These are phyloP conservation scores for Dothiorella sarmentorum DNA, from an alignment of 2,329 filamentous ascomycete species.

Conservation along the genomic window DNA sequence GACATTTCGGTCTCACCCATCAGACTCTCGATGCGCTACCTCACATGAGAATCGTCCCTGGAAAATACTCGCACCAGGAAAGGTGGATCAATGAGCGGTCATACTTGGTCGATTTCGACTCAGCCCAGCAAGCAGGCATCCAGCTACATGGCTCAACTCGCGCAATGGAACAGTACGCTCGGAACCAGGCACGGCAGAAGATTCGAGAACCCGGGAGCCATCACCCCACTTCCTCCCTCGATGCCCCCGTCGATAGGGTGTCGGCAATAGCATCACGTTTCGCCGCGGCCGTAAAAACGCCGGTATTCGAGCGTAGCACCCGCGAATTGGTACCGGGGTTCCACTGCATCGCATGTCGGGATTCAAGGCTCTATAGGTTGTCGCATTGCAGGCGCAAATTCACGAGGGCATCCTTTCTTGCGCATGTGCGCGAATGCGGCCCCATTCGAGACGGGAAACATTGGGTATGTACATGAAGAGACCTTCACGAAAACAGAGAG, in stretches of 20 bases:
- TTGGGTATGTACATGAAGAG: no score
- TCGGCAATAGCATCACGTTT: conserved; percentile 19
- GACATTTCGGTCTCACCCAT: conserved; percentile 19
- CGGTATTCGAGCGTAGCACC: conserved; percentile 17
- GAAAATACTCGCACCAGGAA: conserved; percentile 22
- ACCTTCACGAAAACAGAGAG: no score
- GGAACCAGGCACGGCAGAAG: conserved; percentile 3
- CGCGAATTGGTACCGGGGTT: conserved; percentile 15
- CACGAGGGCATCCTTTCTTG: background rate
- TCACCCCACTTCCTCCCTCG: background rate
- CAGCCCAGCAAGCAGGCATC: conserved; percentile 20
- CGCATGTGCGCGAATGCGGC: background rate
- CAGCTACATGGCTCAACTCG: conserved; percentile 19
- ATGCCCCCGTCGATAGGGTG: conserved; percentile 13
- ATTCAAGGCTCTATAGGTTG: background rate
- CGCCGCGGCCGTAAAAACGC: conserved; percentile 22
- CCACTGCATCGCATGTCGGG: conserved; percentile 15
- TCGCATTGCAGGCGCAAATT: background rate
- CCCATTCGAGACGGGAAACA: background rate
- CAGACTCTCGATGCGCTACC: conserved; percentile 14
- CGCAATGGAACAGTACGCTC: conserved; percentile 19
- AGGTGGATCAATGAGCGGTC: conserved; percentile 3
- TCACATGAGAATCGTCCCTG: conserved; percentile 21
- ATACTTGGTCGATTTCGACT: conserved; percentile 18
- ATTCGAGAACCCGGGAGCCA: background rate